Percentiles rank a stretch among this genome's conserved stretches.
Conservation (phyloP, 2,329 filamentous ascomycete species). For the Calonectria pteridis region DNA sequence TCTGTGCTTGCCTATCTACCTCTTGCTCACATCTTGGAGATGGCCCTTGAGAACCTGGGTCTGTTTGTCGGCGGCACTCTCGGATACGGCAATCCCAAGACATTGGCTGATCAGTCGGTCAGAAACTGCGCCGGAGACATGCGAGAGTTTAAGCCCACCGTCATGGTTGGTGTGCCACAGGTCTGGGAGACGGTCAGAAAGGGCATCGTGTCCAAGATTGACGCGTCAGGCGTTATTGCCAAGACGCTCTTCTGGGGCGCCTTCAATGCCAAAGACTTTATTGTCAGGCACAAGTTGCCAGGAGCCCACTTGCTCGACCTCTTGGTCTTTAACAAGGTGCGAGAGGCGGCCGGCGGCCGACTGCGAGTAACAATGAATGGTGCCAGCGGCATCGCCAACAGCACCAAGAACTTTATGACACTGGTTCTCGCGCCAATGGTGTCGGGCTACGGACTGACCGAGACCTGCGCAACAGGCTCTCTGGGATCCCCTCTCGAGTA, state of each 20-base stretch:
- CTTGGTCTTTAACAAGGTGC: constrained; percentile 90
- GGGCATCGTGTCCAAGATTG: constrained; percentile 84
- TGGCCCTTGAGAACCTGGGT: constrained; percentile 91
- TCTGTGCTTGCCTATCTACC: constrained; percentile 90
- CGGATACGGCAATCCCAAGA: constrained; percentile 91
- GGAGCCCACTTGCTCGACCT: constrained; percentile 80
- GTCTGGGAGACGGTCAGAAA: constrained; percentile 98
- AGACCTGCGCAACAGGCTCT: constrained; percentile 86
- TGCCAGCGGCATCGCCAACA: constrained; percentile 89
- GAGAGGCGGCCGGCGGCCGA: constrained; percentile 86
- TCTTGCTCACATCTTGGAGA: constrained; percentile 94
- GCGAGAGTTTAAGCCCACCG: constrained; percentile 86
- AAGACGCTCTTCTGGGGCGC: constrained; percentile 83
- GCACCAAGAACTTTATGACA: constrained; percentile 90
- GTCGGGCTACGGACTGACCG: constrained; percentile 91
- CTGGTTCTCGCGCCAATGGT: constrained; percentile 95
- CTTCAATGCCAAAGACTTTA: constrained; percentile 68
- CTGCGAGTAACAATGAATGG: constrained; percentile 93
- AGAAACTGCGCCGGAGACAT: constrained; percentile 94
- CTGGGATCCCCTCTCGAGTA: constrained; percentile 86
- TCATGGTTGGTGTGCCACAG: constrained; percentile 93
- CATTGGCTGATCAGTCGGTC: constrained; percentile 86
- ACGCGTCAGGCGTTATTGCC: constrained; percentile 74
- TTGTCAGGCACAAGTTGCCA: constrained; percentile 70
- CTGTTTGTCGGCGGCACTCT: constrained; percentile 90